phyloP scores from a whole-genome alignment of 2,329 filamentous ascomycete genomes.

The Helotiales sp. region DNA sequence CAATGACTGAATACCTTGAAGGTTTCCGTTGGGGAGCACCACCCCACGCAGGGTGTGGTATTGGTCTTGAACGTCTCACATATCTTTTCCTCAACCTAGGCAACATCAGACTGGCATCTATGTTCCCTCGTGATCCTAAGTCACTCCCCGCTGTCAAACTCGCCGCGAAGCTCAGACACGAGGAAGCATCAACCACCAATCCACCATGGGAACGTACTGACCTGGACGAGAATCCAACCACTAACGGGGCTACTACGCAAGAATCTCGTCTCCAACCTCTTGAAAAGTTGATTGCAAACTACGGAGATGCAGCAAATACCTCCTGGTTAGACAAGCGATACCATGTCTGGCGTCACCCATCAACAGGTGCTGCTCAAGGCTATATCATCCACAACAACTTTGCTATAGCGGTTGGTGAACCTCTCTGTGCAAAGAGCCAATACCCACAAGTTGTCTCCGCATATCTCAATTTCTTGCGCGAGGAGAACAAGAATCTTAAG shows the following conservation, averaged over 20 bases:
- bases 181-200: constrained; percentile 80
- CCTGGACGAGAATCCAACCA: background rate
- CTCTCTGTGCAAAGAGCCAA: constrained; percentile 78
- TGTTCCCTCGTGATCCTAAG: constrained; percentile 87
- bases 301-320: constrained; percentile 90
- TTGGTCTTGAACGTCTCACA: constrained; percentile 85
- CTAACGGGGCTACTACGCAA: background rate
- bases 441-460: constrained; percentile 70
- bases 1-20: constrained; percentile 87
- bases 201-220: constrained; percentile 57
- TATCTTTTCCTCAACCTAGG: constrained; percentile 84
- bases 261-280: constrained; percentile 62
- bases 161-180: constrained; percentile 71
- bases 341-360: constrained; percentile 78
- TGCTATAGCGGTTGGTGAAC: constrained; percentile 83
- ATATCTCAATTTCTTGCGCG: constrained; percentile 74
- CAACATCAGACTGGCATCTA: constrained; percentile 83
- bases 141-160: constrained; percentile 72
- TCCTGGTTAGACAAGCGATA: constrained; percentile 91
- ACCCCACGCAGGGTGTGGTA: constrained; percentile 85
- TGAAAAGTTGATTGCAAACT: constrained; percentile 90
- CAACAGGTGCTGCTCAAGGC: constrained; percentile 80
- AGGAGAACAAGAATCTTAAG: constrained; percentile 69
- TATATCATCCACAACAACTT: constrained; percentile 77
- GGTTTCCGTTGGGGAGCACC: constrained; percentile 88